phyloP scores from a whole-genome alignment of 306 rosid genomes.

The Morella rubra region DNA sequence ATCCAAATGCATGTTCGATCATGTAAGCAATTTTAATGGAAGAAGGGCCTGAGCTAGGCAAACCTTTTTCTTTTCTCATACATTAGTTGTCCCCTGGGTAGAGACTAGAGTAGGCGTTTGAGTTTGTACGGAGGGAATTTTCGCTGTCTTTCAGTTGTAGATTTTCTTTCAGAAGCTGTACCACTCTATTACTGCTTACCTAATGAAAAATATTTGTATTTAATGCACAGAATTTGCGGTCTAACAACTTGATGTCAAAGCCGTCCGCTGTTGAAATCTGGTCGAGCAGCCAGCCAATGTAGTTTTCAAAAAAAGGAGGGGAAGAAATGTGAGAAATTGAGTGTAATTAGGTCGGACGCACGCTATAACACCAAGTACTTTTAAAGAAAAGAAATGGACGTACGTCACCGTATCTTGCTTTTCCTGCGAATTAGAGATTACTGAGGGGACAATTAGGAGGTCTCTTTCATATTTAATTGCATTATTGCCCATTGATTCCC shows the following conservation, averaged over 20 bases:
- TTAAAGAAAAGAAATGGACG: background rate
- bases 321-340: background rate
- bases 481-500: constrained; percentile 10
- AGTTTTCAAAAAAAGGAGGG: too few species aligned
- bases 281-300: too few species aligned
- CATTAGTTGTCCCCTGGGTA: background rate
- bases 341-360: background rate
- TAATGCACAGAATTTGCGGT: background rate
- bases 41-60: background rate
- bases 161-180: background rate
- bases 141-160: background rate
- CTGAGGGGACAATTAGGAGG: background rate
- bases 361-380: background rate
- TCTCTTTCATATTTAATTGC: constrained; percentile 6
- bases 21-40: constrained; percentile 50
- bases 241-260: too few species aligned
- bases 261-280: too few species aligned
- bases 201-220: background rate
- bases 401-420: constrained; percentile 35
- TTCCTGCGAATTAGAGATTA: constrained; percentile 29
- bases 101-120: background rate
- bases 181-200: background rate
- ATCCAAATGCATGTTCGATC: constrained; percentile 78
- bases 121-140: background rate
- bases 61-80: background rate